Conservation (phyloP, 2,329 filamentous ascomycete species). For the Trichoderma polysporum region DNA sequence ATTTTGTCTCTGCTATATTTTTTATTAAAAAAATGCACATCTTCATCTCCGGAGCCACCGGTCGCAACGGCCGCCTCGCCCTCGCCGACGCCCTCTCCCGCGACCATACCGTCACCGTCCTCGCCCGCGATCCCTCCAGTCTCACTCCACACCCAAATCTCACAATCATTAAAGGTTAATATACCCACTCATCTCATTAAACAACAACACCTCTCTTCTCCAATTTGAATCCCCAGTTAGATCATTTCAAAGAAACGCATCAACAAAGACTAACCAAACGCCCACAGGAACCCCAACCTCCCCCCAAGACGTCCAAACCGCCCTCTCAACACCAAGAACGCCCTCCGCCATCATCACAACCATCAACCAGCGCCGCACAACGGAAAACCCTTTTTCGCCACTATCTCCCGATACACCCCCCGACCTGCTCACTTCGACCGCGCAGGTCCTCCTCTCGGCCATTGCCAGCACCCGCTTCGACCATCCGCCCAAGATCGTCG, state of each 20-base stretch:
- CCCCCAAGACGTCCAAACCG: slow-evolving; percentile 37
- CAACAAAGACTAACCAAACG: neutral
- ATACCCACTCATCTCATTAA: too few relatives aligned
- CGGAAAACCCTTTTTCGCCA: slow-evolving; percentile 49
- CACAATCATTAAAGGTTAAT: slow-evolving; percentile 33
- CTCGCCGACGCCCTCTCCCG: slow-evolving; percentile 40
- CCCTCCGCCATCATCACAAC: slow-evolving; percentile 47
- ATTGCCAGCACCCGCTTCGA: slow-evolving; percentile 36
- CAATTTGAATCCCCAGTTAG: too few relatives aligned
- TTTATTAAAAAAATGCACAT: slow-evolving; percentile 39
- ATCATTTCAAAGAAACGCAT: neutral
- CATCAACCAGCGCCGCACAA: slow-evolving; percentile 46
- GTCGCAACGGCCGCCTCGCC: slow-evolving; percentile 47
- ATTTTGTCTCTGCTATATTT: neutral
- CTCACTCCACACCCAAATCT: slow-evolving; percentile 35
- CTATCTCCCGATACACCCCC: slow-evolving; percentile 39
- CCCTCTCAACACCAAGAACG: slow-evolving; percentile 31
- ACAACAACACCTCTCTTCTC: too few relatives aligned
- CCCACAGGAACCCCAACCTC: slow-evolving; percentile 39
- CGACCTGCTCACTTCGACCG: slow-evolving; percentile 47
- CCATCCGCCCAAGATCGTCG: slow-evolving; percentile 42
- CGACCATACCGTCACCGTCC: slow-evolving; percentile 45
- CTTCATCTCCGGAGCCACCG: slow-evolving; percentile 48
- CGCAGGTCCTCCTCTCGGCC: slow-evolving; percentile 36
- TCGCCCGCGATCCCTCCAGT: slow-evolving; percentile 42